Evolutionary conservation across 2,329 filamentous ascomycete genomes (phyloP).

Genomic region (Ceratocystis papillata): DNA sequence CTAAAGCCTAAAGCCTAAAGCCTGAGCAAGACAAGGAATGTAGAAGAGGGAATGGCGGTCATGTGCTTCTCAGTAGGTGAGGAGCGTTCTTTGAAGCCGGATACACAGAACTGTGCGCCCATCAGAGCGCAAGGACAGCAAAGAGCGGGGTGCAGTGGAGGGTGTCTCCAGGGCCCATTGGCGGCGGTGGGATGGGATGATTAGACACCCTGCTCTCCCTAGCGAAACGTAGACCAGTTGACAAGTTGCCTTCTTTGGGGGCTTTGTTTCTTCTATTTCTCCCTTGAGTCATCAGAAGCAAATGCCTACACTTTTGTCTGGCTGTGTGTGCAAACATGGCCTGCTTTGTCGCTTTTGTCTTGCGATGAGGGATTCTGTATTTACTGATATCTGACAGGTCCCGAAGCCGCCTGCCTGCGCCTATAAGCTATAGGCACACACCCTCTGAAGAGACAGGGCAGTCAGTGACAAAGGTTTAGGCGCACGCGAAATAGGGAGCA

Average conservation of each 20-base stretch:
- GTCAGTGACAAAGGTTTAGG: not conserved
- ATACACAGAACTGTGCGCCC: too few relatives aligned
- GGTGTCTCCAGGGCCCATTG: too few relatives aligned
- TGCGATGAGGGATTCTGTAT: not conserved
- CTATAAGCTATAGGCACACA: not conserved
- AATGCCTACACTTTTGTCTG: not conserved
- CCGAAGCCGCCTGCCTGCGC: not conserved
- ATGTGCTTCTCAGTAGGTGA: too few relatives aligned
- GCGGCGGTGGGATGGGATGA: not conserved
- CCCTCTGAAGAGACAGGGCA: not conserved
- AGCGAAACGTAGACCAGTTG: not conserved
- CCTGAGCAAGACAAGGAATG: too few relatives aligned
- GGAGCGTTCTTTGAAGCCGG: too few relatives aligned
- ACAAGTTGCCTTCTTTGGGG: slow-evolving; percentile 1
- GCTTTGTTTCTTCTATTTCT: not conserved
- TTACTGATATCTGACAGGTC: not conserved
- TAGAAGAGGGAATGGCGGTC: too few relatives aligned
- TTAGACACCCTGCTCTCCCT: slow-evolving; percentile 8
- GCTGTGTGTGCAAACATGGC: not conserved
- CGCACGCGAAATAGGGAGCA: not conserved
- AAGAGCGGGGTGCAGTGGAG: too few relatives aligned
- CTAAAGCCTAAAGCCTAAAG: too few relatives aligned
- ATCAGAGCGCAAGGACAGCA: too few relatives aligned
- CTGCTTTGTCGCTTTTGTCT: not conserved
- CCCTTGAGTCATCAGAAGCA: not conserved